Evolutionary conservation across 2,329 filamentous ascomycete species (phyloP), one percentile per base, ranked within the genome.

Genomic region (Cercospora brassicicola): DNA sequence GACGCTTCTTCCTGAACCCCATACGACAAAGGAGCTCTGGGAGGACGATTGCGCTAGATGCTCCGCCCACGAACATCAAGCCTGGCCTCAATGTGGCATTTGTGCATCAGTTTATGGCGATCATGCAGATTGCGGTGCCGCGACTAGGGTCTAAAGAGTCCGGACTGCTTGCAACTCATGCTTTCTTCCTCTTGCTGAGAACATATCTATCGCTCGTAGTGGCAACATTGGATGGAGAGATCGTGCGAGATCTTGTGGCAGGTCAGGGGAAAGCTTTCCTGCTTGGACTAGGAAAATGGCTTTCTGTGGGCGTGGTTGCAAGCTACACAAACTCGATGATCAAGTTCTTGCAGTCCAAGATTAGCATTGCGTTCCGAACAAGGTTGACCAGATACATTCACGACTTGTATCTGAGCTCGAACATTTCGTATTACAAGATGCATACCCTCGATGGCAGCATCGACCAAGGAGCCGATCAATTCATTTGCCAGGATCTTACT

Each of bases 311-410:
- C 51, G 92, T 91, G 2, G 89, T 98, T 71, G 94, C 94, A 8
- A 96, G 94, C 0, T 99, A 99, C 77, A 97, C 94, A 61, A 99
- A 99, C 79, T 93, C 94, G 64, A 97, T 96, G 91, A 99, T 99
- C 84, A 98, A 98, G 80, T 99, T 92, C 81, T 86, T 99, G 70
- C 94, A 99, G 81, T 94, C 92, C 61, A 99, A 99, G 83, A 93
- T 99, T 64, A 97, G 94, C 6, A 99, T 99, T 73, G 94, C 96
- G 36, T 99, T 99, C 85, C 90, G 95, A 51, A 99, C 95, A 4
- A 89, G 95, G 10, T 85, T 99, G 13, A 99, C 95, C 1, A 86
- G 95, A 73, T 99, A 99, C 79, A 97, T 99, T 64, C 95, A 99
- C 80, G 95, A 99, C 76, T 83, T 99, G 8, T 99, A 99, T 76